phyloP scores from a whole-genome alignment of 371 early-diverging fungal species.

The Apophysomyces sp. region DNA sequence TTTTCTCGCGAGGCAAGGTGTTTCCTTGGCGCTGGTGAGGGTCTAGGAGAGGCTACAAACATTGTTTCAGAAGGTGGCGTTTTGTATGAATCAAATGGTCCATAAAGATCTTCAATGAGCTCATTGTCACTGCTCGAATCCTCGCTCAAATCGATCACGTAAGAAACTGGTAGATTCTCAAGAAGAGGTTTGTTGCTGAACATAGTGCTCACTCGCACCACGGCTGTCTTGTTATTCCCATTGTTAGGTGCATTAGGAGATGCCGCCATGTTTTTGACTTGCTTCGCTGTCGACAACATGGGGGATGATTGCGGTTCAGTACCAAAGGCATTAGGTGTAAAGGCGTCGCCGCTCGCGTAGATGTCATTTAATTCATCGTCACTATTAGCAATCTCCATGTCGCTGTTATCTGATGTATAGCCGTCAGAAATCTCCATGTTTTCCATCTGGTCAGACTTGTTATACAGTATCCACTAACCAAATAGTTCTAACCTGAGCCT shows the following conservation, averaged over 20 bases:
- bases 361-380: conserved; percentile 3
- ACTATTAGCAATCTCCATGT: conserved; percentile 16
- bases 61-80: neutral
- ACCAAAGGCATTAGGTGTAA: neutral
- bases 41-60: neutral
- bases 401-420: conserved; percentile 2
- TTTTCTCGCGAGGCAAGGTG: conserved; percentile 2
- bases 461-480: no score
- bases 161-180: neutral
- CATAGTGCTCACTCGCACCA: neutral
- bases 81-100: conserved; percentile 1
- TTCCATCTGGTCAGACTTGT: neutral
- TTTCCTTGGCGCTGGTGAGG: neutral
- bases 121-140: neutral
- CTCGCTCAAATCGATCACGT: neutral
- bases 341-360: neutral
- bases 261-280: neutral
- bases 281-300: neutral
- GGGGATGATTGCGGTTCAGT: neutral
- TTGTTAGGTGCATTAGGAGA: neutral
- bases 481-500: no score
- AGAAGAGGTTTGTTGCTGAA: neutral
- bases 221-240: neutral
- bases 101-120: conserved; percentile 12
- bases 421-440: neutral